A percentile compares a stretch with the other conserved stretches of the same genome.
These are phyloP conservation scores for Fraxinus xanthoxyloides DNA, from an alignment of 305 asterid species.

Conservation along the genomic window DNA sequence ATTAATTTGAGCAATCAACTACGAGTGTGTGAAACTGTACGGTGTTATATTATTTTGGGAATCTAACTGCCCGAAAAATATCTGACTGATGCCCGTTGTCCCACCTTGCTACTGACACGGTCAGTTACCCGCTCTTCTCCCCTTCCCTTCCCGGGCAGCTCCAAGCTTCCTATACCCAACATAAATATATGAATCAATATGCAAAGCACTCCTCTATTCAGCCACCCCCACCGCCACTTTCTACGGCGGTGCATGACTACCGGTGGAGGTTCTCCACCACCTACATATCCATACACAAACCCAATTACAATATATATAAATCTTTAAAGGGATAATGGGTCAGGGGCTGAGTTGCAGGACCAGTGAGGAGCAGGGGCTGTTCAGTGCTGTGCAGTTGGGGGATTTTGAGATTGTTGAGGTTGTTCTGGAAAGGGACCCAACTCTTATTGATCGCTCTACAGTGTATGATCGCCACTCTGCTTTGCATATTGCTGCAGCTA, in stretches of 20 bases:
- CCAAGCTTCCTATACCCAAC: slow-evolving; percentile 31
- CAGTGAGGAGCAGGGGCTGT: slow-evolving; percentile 60
- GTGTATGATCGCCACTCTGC: slow-evolving; percentile 73
- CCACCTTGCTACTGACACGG: slow-evolving; percentile 34
- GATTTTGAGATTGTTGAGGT: slow-evolving; percentile 60
- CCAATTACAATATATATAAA: not conserved
- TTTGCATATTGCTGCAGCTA: slow-evolving; percentile 91
- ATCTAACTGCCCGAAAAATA: slow-evolving; percentile 55
- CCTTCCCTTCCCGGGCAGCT: slow-evolving; percentile 49
- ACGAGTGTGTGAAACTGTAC: not conserved
- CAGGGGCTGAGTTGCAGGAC: slow-evolving; percentile 82
- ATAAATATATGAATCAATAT: slow-evolving; percentile 26
- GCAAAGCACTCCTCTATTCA: slow-evolving; percentile 17
- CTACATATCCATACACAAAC: not conserved
- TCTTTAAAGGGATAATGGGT: slow-evolving; percentile 49
- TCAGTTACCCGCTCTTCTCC: slow-evolving; percentile 35
- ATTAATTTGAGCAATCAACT: not conserved
- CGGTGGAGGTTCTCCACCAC: slow-evolving; percentile 37
- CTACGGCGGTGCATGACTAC: slow-evolving; percentile 45
- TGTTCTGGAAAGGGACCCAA: slow-evolving; percentile 42
- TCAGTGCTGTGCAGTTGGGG: slow-evolving; percentile 70
- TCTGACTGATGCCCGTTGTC: slow-evolving; percentile 61
- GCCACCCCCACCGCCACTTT: slow-evolving; percentile 30
- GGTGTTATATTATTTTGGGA: slow-evolving; percentile 17
- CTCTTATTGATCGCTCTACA: slow-evolving; percentile 46